Percentiles rank a stretch among this genome's conserved stretches.
phyloP scores from a whole-genome alignment of 2,329 filamentous ascomycete genomes.

The Venturia effusa region DNA sequence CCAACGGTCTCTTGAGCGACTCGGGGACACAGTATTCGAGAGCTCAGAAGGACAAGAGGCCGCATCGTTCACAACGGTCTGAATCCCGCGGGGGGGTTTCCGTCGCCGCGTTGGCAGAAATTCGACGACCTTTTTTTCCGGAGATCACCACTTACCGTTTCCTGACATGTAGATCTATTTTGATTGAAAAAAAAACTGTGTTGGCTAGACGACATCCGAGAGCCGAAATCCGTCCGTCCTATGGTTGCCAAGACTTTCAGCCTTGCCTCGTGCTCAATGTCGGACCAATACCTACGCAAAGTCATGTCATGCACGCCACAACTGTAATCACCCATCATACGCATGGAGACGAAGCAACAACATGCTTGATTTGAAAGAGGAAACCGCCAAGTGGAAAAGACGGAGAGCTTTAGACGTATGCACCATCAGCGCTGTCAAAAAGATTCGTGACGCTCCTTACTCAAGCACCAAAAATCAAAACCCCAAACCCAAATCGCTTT shows the following conservation, averaged over 20 bases:
- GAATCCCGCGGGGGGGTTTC: background rate
- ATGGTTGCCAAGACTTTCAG: background rate
- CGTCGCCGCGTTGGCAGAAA: background rate
- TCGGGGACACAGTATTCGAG: background rate
- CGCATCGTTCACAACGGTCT: background rate
- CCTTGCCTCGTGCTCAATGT: background rate
- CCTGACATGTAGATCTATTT: no score
- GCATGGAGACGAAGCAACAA: background rate
- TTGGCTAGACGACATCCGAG: background rate
- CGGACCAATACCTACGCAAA: background rate
- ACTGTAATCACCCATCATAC: background rate
- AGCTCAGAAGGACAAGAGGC: background rate
- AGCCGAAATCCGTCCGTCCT: background rate
- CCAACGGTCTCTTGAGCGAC: background rate
- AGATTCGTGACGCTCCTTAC: no score
- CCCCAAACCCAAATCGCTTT: no score
- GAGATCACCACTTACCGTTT: no score
- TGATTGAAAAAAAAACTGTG: no score
- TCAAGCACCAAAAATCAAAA: no score
- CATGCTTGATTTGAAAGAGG: no score
- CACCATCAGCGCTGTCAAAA: no score
- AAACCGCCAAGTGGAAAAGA: no score
- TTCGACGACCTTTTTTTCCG: background rate
- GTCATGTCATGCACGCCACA: no score
- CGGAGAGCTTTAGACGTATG: no score